phyloP scores from a whole-genome alignment of 345 rosid species.

The Sisymbrium irio region DNA sequence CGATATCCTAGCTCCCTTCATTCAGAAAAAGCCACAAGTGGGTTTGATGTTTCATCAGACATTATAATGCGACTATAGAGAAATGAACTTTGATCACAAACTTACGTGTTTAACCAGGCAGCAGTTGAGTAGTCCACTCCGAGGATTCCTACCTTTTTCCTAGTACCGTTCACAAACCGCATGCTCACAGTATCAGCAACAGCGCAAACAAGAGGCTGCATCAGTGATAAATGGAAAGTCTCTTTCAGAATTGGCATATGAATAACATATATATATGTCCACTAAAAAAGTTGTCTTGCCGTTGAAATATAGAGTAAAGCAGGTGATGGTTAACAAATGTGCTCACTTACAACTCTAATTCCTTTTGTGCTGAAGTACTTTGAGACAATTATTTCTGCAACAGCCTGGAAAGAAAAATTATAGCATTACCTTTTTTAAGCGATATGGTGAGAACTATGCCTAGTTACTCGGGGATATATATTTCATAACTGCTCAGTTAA shows the following conservation, averaged over 20 bases:
- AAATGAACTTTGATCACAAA: slow-evolving; percentile 12
- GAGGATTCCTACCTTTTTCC: slow-evolving; percentile 58
- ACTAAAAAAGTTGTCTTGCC: background rate
- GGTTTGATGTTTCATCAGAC: background rate
- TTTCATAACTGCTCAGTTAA: background rate
- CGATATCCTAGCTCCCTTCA: slow-evolving; percentile 73
- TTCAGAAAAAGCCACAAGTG: slow-evolving; percentile 1
- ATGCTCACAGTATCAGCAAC: slow-evolving; percentile 80
- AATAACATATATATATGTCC: background rate
- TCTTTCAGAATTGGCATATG: background rate
- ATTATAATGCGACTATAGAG: background rate
- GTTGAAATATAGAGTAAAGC: background rate
- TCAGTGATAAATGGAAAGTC: background rate
- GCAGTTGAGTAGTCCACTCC: slow-evolving; percentile 80
- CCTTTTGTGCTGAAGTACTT: slow-evolving; percentile 68
- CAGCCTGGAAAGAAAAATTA: slow-evolving; percentile 51
- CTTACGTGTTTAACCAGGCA: slow-evolving; percentile 84
- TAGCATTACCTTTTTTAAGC: background rate
- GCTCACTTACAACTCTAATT: slow-evolving; percentile 67
- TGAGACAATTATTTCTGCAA: slow-evolving; percentile 72
- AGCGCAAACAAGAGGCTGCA: slow-evolving; percentile 75
- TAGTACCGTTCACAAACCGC: slow-evolving; percentile 68
- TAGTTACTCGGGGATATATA: background rate
- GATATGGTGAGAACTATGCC: slow-evolving; percentile 8
- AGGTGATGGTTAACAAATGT: slow-evolving; percentile 1